These are phyloP conservation scores for Candida michaelii DNA, from an alignment of 805 yeast genomes.

Conservation along the genomic window DNA sequence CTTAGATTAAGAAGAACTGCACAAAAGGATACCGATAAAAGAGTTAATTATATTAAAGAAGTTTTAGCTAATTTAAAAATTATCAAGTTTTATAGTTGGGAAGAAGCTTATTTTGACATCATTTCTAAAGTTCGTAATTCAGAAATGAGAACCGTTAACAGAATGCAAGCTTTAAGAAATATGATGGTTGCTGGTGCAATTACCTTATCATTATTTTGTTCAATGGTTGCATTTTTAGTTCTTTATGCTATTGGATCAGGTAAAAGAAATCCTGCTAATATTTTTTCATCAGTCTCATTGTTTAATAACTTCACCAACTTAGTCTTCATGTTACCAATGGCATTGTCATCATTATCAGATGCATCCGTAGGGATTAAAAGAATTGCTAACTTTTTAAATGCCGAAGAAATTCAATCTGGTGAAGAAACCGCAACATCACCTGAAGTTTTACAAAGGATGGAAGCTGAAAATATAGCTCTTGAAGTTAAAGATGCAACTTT, in stretches of 20 bases:
- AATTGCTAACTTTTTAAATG: constrained; percentile 52
- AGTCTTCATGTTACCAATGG: constrained; percentile 68
- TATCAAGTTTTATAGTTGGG: constrained; percentile 92
- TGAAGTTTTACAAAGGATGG: constrained; percentile 23
- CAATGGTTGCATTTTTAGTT: constrained; percentile 54
- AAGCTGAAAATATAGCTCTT: constrained; percentile 22
- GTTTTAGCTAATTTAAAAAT: constrained; percentile 73
- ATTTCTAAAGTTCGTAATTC: constrained; percentile 54
- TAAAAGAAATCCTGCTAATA: constrained; percentile 53
- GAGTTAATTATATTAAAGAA: constrained; percentile 78
- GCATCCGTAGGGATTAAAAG: constrained; percentile 62
- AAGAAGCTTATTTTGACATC: constrained; percentile 64
- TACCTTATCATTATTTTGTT: constrained; percentile 66
- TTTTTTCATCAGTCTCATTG: constrained; percentile 69
- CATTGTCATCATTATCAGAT: constrained; percentile 67
- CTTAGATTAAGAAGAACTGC: constrained; percentile 58
- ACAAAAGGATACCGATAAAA: constrained; percentile 65
- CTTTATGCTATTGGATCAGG: constrained; percentile 31
- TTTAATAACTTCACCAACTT: constrained; percentile 63
- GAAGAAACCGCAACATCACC: constrained; percentile 29
- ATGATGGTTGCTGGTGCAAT: constrained; percentile 62
- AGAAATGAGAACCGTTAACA: constrained; percentile 63
- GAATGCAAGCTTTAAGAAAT: constrained; percentile 65
- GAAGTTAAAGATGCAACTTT: constrained; percentile 24
- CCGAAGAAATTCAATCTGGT: constrained; percentile 39